Conservation (phyloP, 2,329 filamentous ascomycete genomes). For the Aspergillus neotritici region DNA sequence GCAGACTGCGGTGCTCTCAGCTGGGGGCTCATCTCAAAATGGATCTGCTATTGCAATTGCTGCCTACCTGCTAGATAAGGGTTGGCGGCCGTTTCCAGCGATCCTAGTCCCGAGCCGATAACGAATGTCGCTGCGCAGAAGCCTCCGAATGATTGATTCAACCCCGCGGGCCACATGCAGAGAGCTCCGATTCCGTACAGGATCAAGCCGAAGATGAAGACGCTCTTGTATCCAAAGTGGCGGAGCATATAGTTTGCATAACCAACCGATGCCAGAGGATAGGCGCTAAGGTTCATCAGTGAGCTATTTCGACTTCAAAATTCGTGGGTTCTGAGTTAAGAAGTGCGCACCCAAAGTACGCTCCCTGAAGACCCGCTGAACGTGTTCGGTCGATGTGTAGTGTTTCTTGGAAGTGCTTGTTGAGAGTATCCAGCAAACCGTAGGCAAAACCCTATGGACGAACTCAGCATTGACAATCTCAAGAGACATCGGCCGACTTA, state of each 20-base stretch:
- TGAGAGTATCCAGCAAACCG: constrained; percentile 46
- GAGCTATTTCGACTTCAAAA: no score
- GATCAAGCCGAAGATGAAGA: constrained; percentile 68
- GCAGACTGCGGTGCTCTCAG: constrained; percentile 49
- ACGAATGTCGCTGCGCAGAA: constrained; percentile 69
- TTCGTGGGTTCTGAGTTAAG: background rate
- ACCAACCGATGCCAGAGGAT: constrained; percentile 50
- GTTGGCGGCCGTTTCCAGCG: constrained; percentile 72
- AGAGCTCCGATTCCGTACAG: constrained; percentile 69
- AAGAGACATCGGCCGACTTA: constrained; percentile 10
- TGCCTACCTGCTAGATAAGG: constrained; percentile 59
- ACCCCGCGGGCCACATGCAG: constrained; percentile 78
- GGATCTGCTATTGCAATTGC: no score
- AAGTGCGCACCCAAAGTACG: constrained; percentile 55
- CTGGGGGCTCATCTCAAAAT: constrained; percentile 25
- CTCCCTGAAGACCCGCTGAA: constrained; percentile 58
- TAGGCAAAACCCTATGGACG: constrained; percentile 42
- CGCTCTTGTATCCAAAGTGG: constrained; percentile 70
- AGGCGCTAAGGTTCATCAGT: constrained; percentile 36
- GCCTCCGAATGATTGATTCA: constrained; percentile 66
- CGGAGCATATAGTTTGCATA: constrained; percentile 59
- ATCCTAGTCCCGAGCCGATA: constrained; percentile 66
- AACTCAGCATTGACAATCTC: background rate
- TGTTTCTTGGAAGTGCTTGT: constrained; percentile 55
- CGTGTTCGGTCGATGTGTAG: constrained; percentile 51